phyloP scores from a whole-genome alignment of 2,329 filamentous ascomycete genomes.

The Alternaria viburni region DNA sequence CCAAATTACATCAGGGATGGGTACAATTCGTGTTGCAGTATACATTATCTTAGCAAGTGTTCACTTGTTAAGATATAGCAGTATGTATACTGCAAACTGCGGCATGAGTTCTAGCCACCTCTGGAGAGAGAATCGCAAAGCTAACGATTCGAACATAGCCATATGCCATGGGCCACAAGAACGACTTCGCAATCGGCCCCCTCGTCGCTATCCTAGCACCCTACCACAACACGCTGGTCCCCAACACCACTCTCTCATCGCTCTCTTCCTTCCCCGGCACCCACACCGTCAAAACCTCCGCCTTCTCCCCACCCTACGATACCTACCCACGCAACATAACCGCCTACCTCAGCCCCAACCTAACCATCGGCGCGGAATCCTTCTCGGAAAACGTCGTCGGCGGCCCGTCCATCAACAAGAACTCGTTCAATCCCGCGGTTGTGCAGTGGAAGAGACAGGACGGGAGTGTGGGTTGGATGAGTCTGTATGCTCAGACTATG shows the following conservation, averaged over 20 bases:
- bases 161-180: conserved; percentile 63
- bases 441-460: conserved; percentile 61
- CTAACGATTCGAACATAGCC: conserved; percentile 40
- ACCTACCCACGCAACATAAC: conserved; percentile 63
- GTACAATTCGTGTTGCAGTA: not conserved
- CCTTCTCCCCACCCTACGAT: conserved; percentile 66
- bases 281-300: conserved; percentile 59
- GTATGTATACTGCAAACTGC: not conserved
- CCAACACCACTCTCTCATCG: conserved; percentile 45
- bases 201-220: conserved; percentile 62
- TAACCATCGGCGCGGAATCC: conserved; percentile 67
- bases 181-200: conserved; percentile 65
- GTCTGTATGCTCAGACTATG: conserved; percentile 34
- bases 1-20: not conserved
- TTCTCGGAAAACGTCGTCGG: conserved; percentile 64
- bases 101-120: not conserved
- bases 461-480: conserved; percentile 38
- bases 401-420: conserved; percentile 59
- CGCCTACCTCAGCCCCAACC: conserved; percentile 61
- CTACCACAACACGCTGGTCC: conserved; percentile 57
- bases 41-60: not conserved
- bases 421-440: conserved; percentile 65
- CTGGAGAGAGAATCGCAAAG: not conserved
- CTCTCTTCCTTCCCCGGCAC: conserved; percentile 60
- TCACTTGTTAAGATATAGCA: not conserved